phyloP scores from a whole-genome alignment of 805 yeast species.

The Naumovozyma baii region DNA sequence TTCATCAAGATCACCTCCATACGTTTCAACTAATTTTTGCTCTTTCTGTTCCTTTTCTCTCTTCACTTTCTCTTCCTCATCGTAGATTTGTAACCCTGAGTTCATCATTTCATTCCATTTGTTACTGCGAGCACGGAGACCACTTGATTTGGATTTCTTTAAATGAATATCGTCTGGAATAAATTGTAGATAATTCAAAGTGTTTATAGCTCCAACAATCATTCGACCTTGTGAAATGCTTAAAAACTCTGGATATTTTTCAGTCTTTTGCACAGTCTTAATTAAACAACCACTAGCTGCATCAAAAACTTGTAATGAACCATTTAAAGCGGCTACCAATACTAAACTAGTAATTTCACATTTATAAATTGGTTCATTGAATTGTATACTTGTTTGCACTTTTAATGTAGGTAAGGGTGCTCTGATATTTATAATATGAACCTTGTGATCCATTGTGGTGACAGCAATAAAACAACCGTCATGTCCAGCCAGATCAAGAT shows the following conservation, averaged over 20 bases:
- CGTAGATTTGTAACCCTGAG: slow-evolving; percentile 21
- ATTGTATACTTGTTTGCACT: slow-evolving; percentile 12
- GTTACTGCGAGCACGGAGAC: slow-evolving; percentile 10
- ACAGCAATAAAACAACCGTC: slow-evolving; percentile 29
- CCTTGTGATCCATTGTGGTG: slow-evolving; percentile 15
- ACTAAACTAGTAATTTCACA: slow-evolving; percentile 25
- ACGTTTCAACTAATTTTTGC: slow-evolving; percentile 15
- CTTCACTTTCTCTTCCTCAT: slow-evolving; percentile 19
- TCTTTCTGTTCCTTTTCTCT: slow-evolving; percentile 11
- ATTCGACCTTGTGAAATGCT: slow-evolving; percentile 27
- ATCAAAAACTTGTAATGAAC: slow-evolving; percentile 23
- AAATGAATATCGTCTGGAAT: slow-evolving; percentile 8
- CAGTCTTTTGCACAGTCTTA: slow-evolving; percentile 26
- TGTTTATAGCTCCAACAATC: slow-evolving; percentile 24
- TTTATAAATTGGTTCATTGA: slow-evolving; percentile 19
- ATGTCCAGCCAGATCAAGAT: slow-evolving; percentile 22
- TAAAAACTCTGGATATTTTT: slow-evolving; percentile 23
- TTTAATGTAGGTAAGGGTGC: slow-evolving; percentile 12
- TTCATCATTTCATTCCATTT: slow-evolving; percentile 25
- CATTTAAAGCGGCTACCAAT: slow-evolving; percentile 23
- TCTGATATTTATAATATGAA: slow-evolving; percentile 21
- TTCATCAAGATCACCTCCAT: slow-evolving; percentile 27
- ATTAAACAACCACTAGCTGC: slow-evolving; percentile 25
- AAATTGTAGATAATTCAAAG: slow-evolving; percentile 24
- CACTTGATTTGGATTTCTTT: slow-evolving; percentile 1